Evolutionary conservation across 2,329 filamentous ascomycete species (phyloP).

Genomic region (Fusarium subglutinans): DNA sequence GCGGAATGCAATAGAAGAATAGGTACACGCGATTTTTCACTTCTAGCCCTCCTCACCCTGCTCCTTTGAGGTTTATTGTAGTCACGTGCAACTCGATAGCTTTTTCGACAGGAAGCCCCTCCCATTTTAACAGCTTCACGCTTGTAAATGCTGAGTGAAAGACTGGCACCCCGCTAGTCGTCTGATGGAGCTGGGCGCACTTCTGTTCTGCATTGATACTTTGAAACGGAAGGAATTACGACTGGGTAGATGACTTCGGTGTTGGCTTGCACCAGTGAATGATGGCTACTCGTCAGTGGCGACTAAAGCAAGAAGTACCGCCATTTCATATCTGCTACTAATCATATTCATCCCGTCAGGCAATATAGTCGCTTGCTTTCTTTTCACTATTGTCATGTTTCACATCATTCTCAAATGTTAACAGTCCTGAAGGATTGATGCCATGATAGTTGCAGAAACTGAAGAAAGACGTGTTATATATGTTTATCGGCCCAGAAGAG

Average conservation of each 20-base stretch:
- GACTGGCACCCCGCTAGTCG: background rate
- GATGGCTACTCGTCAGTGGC: too few species aligned
- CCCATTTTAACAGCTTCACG: background rate
- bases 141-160: background rate
- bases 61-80: background rate
- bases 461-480: background rate
- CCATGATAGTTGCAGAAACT: background rate
- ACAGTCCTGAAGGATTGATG: too few species aligned
- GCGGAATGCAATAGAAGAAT: background rate
- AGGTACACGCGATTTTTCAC: rapidly evolving
- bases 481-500: background rate
- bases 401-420: too few species aligned
- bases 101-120: background rate
- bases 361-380: too few species aligned
- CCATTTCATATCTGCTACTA: too few species aligned
- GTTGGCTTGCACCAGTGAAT: too few species aligned
- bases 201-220: rapidly evolving
- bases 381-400: too few species aligned
- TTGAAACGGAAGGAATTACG: background rate
- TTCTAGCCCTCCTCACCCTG: too few species aligned
- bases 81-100: background rate
- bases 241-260: too few species aligned
- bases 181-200: too few species aligned
- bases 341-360: too few species aligned
- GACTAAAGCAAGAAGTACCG: too few species aligned